phyloP scores from a whole-genome alignment of 257 asterid genomes.

The Leptodermis oblonga region DNA sequence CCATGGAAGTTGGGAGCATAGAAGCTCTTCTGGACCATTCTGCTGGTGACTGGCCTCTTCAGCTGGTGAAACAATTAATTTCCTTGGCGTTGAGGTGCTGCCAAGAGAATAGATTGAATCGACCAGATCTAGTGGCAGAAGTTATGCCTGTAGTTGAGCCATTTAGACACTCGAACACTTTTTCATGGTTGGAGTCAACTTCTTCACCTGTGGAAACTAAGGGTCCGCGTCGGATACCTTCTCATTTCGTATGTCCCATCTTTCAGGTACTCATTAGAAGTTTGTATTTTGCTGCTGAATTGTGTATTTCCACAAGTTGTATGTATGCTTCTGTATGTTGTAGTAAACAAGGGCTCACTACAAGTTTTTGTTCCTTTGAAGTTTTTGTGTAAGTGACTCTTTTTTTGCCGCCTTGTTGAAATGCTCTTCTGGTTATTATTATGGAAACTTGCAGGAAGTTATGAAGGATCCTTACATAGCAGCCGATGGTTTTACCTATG shows the following conservation, averaged over 20 bases:
- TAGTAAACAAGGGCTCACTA: neutral
- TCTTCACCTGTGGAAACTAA: conserved; percentile 31
- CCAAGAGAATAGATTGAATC: conserved; percentile 36
- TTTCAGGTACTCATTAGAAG: conserved; percentile 52
- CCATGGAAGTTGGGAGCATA: conserved; percentile 55
- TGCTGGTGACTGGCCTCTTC: conserved; percentile 90
- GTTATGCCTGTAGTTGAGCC: conserved; percentile 55
- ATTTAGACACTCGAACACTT: conserved; percentile 43
- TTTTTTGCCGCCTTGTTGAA: neutral
- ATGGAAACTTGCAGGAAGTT: conserved; percentile 59
- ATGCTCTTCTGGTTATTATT: neutral
- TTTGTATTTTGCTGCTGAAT: neutral
- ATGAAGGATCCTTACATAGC: conserved; percentile 91
- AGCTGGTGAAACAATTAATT: conserved; percentile 44
- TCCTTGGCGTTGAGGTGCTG: conserved; percentile 73
- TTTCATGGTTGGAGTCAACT: conserved; percentile 23
- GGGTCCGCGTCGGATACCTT: conserved; percentile 55
- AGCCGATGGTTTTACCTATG: conserved; percentile 90
- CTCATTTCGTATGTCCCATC: conserved; percentile 84
- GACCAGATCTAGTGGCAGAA: conserved; percentile 58
- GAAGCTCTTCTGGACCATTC: conserved; percentile 52
- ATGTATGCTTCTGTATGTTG: neutral
- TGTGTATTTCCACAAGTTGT: no score
- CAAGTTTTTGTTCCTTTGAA: neutral
- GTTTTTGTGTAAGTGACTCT: neutral